A percentile compares a stretch with the other conserved stretches of the same genome.
phyloP scores from a whole-genome alignment of 1,284 basidiomycete species.

The Cutaneotrichosporon sp. region DNA sequence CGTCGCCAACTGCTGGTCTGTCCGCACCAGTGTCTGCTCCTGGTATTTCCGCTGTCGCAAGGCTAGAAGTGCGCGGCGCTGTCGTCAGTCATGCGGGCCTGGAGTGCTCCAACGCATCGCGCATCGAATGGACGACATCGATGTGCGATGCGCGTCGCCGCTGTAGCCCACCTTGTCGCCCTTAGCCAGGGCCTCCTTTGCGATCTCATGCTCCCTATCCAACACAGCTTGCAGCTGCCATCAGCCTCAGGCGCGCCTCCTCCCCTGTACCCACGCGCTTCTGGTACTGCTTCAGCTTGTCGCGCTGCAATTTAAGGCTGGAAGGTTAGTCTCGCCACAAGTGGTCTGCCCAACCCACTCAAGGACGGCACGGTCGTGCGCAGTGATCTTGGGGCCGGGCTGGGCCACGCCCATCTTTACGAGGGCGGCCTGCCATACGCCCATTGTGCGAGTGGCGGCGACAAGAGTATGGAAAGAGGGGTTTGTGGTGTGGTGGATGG shows the following conservation, averaged over 20 bases:
- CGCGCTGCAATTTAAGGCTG: slow-evolving; percentile 89
- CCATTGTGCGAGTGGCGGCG: slow-evolving; percentile 20
- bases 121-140: too few species aligned
- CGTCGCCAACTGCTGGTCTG: slow-evolving; percentile 82
- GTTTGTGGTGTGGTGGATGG: background rate
- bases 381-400: slow-evolving; percentile 81
- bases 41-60: slow-evolving; percentile 89
- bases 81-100: background rate
- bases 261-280: slow-evolving; percentile 61
- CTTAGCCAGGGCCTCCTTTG: slow-evolving; percentile 68
- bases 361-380: slow-evolving; percentile 86
- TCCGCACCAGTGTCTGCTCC: slow-evolving; percentile 76
- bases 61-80: slow-evolving; percentile 69
- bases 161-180: slow-evolving; percentile 68
- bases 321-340: slow-evolving; percentile 5
- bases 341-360: slow-evolving; percentile 58
- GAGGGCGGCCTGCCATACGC: slow-evolving; percentile 35
- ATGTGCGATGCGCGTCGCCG: too few species aligned
- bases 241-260: background rate
- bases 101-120: too few species aligned
- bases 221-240: slow-evolving; percentile 76
- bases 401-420: slow-evolving; percentile 54
- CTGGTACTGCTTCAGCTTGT: slow-evolving; percentile 93
- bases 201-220: slow-evolving; percentile 82
- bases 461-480: too few species aligned